A percentile compares a stretch with the other conserved stretches of the same genome.
phyloP scores from a whole-genome alignment of 495 filamentous ascomycete species.

The Xylaria grammica region DNA sequence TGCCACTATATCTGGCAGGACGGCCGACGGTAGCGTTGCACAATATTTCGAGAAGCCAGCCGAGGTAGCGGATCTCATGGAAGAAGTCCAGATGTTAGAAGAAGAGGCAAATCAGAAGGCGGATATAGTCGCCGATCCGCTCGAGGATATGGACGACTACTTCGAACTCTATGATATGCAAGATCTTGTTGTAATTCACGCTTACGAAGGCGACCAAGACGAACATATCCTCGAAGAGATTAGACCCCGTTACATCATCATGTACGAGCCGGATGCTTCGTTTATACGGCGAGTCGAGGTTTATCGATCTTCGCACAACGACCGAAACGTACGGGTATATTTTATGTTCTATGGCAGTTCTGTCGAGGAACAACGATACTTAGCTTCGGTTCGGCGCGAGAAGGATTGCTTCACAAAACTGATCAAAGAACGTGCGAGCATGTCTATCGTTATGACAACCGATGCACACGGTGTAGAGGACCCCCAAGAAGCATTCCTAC shows the following conservation, averaged over 20 bases:
- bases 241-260: conserved; percentile 91
- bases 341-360: conserved; percentile 95
- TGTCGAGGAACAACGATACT: conserved; percentile 94
- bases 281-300: conserved; percentile 96
- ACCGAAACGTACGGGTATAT: conserved; percentile 88
- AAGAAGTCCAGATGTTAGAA: conserved; percentile 74
- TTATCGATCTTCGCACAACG: conserved; percentile 90
- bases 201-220: conserved; percentile 91
- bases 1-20: conserved; percentile 52
- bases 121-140: conserved; percentile 78
- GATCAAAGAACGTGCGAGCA: conserved; percentile 90
- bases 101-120: conserved; percentile 78
- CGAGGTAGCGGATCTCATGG: conserved; percentile 62
- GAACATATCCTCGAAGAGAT: conserved; percentile 94
- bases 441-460: conserved; percentile 81
- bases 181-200: conserved; percentile 85
- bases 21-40: conserved; percentile 53
- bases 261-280: conserved; percentile 97
- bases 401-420: conserved; percentile 94
- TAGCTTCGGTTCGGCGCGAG: conserved; percentile 85
- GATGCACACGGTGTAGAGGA: conserved; percentile 75
- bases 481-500: conserved; percentile 89
- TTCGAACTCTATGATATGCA: conserved; percentile 94
- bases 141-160: conserved; percentile 89
- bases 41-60: conserved; percentile 56